Base-by-base conservation (phyloP, 2,329 filamentous ascomycete genomes). In the Calonectria pseudoturangicola region DNA sequence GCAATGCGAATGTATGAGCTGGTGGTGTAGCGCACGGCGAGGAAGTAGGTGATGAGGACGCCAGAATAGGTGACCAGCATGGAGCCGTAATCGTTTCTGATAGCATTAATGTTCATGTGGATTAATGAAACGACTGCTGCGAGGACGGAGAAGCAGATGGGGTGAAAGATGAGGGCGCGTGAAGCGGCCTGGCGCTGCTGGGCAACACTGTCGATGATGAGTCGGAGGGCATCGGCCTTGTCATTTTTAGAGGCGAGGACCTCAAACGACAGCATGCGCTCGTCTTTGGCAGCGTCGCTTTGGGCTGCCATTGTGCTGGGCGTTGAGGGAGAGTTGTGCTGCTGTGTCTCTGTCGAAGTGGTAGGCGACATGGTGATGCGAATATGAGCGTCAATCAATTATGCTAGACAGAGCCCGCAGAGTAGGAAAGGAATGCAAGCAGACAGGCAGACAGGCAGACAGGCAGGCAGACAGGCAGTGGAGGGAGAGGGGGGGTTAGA, bases 131-230 rank as follows among this genome's bases (percentile, higher is more conserved):
- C 75, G 10, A 88, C 77, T 2, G 83, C 81, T 48, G 84, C 75
- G 21, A 91, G 85, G 15, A 85, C 81, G 6, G 87, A 83, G 1
- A 92, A 77, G 56, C 86, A 85, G 27, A 88, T 80, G 0, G 90
- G 91, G 83, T 95, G 90, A 79, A 89, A 90, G 74, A 95, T 88
- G 73, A 97, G 85, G 73, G 90, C 85, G 63, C 86, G 85, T 16
- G 92, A 90, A 9, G 94, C 92, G 5, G 89, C 83, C 82, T 95
- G 92, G 66, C 94, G 92, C 85, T 97, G 95, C 82, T 98, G 93
- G 30, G 94, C 94, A 69, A 97, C 91, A 75, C 92, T 94, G 85
- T 97, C 94, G 66, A 94, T 92, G 58, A 98, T 88, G 21, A 98
- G 89, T 73, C 90, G 90, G 68, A 98, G 87, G 15, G 93, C 93